Evolutionary conservation across 1,284 basidiomycete genomes (phyloP), one percentile per base, ranked within the genome.

Genomic region (Sporisorium reilianum): DNA sequence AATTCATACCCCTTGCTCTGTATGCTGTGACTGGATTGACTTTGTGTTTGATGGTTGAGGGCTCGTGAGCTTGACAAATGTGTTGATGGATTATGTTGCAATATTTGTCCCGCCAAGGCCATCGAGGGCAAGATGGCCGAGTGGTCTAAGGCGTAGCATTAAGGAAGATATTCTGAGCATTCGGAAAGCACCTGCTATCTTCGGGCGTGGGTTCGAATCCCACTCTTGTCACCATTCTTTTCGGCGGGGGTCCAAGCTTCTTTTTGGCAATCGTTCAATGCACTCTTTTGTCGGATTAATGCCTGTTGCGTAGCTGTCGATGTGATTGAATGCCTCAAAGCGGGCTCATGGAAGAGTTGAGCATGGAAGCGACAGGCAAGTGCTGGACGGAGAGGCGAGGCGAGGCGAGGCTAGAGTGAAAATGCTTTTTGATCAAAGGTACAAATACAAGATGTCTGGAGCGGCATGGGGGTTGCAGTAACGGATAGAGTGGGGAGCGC

Each of bases 181-280:
- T 46, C 54, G 41, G 55, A 46, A 57, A 56, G 32, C n/a, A 63
- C 53, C 73, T 75, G 67, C 73, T 75, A 75, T 80, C 79, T 80
- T 80, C 79, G 80, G 80, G 80, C 80, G 80, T 81, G 80, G 80
- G 80, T 82, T 82, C 79, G 80, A 82, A 82, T 82, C 80, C 79
- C 79, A 81, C 80, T 80, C 73, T 80, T 80, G 77, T 81, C 79
- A 81, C 55, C 42, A 54, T 68, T 55, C 20, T 34, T 32, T 25
- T 0, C 20, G n/a, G n/a, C n/a, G n/a, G n/a, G n/a, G n/a, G n/a
- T 22, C 18, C 25, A 42, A 3, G 16, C n/a, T 7, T 22, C 11
- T 34, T 49, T 11, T 20, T 22, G 14, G 7, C 26, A 11, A 2
- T 28, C 18, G 16, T 45, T 45, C 5, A 20, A n/a, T n/a, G 48